Conservation (phyloP, 257 asterid genomes). For the Solanum infundibuliforme region DNA sequence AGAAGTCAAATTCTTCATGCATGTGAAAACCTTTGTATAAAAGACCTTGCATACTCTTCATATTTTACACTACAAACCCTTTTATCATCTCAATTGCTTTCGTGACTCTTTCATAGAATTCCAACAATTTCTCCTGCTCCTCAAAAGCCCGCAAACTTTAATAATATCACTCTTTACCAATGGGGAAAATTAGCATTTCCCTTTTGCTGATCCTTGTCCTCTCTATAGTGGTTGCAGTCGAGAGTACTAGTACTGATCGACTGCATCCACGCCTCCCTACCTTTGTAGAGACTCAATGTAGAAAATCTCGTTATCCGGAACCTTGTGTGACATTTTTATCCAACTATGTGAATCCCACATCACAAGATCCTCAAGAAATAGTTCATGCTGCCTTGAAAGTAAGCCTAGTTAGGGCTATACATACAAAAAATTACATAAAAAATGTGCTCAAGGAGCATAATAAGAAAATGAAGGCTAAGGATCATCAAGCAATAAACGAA, state of each 20-base stretch:
- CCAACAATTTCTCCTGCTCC: not conserved
- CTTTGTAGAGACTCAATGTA: conserved; percentile 32
- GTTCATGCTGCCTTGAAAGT: conserved; percentile 45
- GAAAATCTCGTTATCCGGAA: conserved; percentile 19
- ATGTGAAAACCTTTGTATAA: conserved; percentile 22
- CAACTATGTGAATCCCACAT: conserved; percentile 12
- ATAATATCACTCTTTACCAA: not conserved
- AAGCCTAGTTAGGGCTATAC: conserved; percentile 32
- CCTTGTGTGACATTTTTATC: conserved; percentile 31
- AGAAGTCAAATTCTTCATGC: not conserved
- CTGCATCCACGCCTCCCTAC: not conserved
- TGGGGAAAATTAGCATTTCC: conserved; percentile 4
- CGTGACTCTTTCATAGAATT: not conserved
- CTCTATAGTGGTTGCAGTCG: conserved; percentile 3
- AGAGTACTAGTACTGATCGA: not conserved
- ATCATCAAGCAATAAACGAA: conserved; percentile 30
- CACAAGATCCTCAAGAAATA: conserved; percentile 28
- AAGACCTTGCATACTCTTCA: conserved; percentile 8
- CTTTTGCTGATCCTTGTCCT: conserved; percentile 10
- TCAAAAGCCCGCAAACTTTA: not conserved
- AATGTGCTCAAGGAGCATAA: conserved; percentile 28
- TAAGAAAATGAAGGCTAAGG: conserved; percentile 17
- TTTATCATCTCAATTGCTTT: not conserved
- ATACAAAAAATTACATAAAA: conserved; percentile 30
- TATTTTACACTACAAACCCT: not conserved